These are phyloP conservation scores for Penicillium malachiteum DNA, from an alignment of 495 filamentous ascomycete species.

Conservation along the genomic window DNA sequence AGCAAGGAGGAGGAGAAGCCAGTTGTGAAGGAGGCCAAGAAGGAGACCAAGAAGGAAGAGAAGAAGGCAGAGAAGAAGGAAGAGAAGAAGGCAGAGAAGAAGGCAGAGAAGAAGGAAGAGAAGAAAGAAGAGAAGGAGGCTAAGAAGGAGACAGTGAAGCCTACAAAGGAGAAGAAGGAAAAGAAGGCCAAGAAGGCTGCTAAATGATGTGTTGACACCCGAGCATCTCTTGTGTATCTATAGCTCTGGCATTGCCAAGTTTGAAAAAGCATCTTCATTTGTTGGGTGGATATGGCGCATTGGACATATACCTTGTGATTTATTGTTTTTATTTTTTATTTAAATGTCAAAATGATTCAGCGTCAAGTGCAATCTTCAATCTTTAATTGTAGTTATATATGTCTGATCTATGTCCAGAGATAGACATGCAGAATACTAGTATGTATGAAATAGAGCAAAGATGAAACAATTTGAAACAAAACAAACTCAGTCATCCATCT, in stretches of 20 bases:
- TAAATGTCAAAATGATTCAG: constrained; percentile 4
- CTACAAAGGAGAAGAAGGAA: constrained; percentile 19
- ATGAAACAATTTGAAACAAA: too few species aligned
- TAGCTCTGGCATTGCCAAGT: constrained; percentile 23
- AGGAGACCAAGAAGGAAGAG: constrained; percentile 2
- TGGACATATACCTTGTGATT: constrained; percentile 21
- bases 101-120: constrained; percentile 10
- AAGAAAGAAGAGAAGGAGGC: constrained; percentile 30
- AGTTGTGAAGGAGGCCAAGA: neutral
- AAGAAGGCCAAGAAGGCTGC: constrained; percentile 40
- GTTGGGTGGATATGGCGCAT: constrained; percentile 32
- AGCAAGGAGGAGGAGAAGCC: constrained; percentile 14
- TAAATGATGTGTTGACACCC: constrained; percentile 30
- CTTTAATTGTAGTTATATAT: neutral
- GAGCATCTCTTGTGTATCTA: constrained; percentile 27
- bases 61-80: constrained; percentile 15
- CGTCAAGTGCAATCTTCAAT: neutral
- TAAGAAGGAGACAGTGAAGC: neutral
- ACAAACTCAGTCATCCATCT: too few species aligned
- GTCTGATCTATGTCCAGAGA: neutral
- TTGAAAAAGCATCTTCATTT: constrained; percentile 33
- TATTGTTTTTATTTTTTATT: neutral
- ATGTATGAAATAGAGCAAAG: neutral
- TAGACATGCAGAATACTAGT: neutral
- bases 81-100: constrained; percentile 2